Evolutionary conservation across 2,329 filamentous ascomycete species (phyloP).

Genomic region (Sporothrix pallida): DNA sequence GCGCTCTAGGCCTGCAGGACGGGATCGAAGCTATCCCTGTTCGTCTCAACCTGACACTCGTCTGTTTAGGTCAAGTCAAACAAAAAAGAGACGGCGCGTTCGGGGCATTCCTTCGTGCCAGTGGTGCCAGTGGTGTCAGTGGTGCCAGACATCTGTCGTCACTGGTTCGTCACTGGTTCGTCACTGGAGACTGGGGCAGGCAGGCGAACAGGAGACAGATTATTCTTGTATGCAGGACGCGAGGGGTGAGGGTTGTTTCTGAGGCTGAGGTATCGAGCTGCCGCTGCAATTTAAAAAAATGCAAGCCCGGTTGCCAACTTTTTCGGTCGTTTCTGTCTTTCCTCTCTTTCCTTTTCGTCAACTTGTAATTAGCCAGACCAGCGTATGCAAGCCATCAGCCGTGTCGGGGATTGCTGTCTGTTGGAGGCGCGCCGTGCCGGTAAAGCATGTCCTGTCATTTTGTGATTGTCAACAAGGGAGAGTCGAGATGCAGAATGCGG

Average conservation of each 20-base stretch:
- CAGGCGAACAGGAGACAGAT: background rate
- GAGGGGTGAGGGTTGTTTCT: background rate
- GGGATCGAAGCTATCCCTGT: conserved; percentile 15
- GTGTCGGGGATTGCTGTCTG: too few species aligned
- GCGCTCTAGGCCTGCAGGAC: background rate
- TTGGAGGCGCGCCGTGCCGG: conserved; percentile 10
- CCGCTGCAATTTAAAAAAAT: background rate
- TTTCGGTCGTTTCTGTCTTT: background rate
- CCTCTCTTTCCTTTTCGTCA: too few species aligned
- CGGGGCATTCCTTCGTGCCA: background rate
- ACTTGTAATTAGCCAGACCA: too few species aligned
- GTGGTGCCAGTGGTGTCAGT: background rate
- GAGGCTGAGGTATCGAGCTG: background rate
- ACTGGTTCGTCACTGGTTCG: background rate
- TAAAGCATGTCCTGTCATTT: background rate
- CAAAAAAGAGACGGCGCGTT: too few species aligned
- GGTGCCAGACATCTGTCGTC: background rate
- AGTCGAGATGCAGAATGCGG: background rate
- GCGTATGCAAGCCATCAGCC: conserved; percentile 5
- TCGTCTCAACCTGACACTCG: too few species aligned
- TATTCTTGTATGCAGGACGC: background rate
- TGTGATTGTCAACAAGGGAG: background rate
- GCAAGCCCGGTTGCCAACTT: background rate
- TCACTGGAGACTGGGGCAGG: background rate
- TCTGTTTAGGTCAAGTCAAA: background rate